Percentiles rank a stretch among this genome's conserved stretches.
phyloP scores from a whole-genome alignment of 257 asterid species.

The Solanum pimpinellifolium region DNA sequence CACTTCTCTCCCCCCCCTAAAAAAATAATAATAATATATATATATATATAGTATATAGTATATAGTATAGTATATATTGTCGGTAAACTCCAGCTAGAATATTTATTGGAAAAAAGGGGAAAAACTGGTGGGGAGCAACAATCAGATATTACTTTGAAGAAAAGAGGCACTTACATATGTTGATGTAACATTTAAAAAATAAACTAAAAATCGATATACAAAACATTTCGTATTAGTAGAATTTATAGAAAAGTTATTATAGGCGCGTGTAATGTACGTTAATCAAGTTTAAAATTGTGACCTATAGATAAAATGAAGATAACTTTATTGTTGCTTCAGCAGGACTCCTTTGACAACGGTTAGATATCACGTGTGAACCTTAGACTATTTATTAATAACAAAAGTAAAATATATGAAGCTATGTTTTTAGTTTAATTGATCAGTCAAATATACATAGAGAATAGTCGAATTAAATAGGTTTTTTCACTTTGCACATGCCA shows the following conservation, averaged over 20 bases:
- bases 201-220: background rate
- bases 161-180: background rate
- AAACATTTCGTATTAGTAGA: rapidly evolving
- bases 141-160: slow-evolving; percentile 13
- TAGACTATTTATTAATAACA: rapidly evolving
- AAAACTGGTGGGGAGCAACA: slow-evolving; percentile 30
- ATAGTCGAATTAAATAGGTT: background rate
- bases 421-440: background rate
- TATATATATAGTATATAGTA: background rate
- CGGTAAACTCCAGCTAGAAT: slow-evolving; percentile 13
- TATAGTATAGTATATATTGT: background rate
- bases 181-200: background rate
- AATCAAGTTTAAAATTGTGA: background rate
- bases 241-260: background rate
- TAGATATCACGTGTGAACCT: background rate
- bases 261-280: too few species aligned
- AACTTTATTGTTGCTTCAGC: rapidly evolving
- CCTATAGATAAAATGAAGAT: background rate
- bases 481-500: background rate
- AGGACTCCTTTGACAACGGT: rapidly evolving
- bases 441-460: background rate
- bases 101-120: slow-evolving; percentile 9
- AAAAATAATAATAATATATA: too few species aligned
- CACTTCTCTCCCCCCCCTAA: background rate
- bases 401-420: background rate